Base-by-base conservation (phyloP, 2,329 filamentous ascomycete genomes). In the Penicillium italicum region DNA sequence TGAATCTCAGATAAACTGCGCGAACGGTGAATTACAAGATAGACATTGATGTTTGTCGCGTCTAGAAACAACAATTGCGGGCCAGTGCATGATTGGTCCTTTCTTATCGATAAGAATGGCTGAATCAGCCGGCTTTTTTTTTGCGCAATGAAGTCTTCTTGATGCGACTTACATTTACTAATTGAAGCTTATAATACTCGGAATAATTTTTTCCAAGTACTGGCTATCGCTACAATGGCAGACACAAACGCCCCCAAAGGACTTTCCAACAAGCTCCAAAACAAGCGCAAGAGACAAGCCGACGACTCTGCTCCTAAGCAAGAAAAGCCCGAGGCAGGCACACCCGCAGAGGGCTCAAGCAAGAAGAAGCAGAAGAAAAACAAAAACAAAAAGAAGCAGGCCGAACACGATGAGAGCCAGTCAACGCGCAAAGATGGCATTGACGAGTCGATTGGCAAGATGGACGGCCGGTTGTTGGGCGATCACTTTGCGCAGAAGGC, bases 401-500 rank as follows among this genome's bases (percentile, higher is more conserved):
- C 58, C 2, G 62, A 70, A 34, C 62, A 70, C 11, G 63, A 66
- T 46, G 62, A 61, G 38, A 69, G 68, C 44, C 59, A 67, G 20
- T 63, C 62, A 41, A 71, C 69, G 45, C 61, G 85, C 41, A 85
- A 91, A 65, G 83, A 87, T 33, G 87, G 88, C 7, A 78, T 97
- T 62, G 96, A 97, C 75, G 85, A 84, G 61, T 84, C 89, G 4
- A 89, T 97, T 70, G 84, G 85, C 42, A 84, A 85, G 58, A 92
- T 97, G 87, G 90, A 96, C 72, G 87, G 85, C 57, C 84, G 87
- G 62, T 80, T 97, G 40, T 77, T 97, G 44, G 90, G 92, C 1
- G 93, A 97, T 71, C 86, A 96, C 71, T 80, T 97, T 59, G 89
- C 89, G 7, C 87, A 94, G 69, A 85, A 89, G 69, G 87, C 90